phyloP scores from a whole-genome alignment of 441 rosid genomes.

The Populus tomentosa region DNA sequence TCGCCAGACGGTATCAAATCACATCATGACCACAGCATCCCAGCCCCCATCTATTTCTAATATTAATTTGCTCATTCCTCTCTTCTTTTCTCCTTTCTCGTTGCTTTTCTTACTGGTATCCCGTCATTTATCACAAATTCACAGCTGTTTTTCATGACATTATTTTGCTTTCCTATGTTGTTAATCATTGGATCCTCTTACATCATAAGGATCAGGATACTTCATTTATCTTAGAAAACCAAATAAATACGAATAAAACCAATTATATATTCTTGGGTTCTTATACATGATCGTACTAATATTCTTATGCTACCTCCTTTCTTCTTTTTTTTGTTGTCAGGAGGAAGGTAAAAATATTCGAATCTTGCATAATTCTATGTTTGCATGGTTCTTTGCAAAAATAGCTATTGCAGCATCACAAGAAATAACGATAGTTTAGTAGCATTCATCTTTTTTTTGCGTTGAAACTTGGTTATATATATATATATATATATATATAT shows the following conservation, averaged over 20 bases:
- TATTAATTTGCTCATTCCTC: background rate
- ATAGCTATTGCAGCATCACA: background rate
- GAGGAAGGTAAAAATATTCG: background rate
- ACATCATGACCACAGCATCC: conserved; percentile 15
- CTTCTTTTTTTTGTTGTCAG: background rate
- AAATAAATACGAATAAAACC: background rate
- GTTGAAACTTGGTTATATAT: no score
- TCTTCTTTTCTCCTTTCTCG: background rate
- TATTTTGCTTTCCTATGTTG: conserved; percentile 2
- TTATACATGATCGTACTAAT: no score
- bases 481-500: no score
- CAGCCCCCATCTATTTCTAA: background rate
- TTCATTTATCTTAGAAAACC: background rate
- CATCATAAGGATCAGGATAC: background rate
- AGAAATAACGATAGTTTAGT: background rate
- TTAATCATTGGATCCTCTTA: conserved; percentile 18
- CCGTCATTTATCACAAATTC: background rate
- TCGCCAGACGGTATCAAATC: conserved; percentile 22
- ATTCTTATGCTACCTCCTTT: background rate
- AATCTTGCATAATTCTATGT: background rate
- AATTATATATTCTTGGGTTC: no score
- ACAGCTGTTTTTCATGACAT: conserved; percentile 15
- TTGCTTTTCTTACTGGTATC: background rate
- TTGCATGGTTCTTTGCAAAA: background rate
- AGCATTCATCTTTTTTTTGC: no score